phyloP scores from a whole-genome alignment of 441 rosid genomes.

The Melastoma candidum region DNA sequence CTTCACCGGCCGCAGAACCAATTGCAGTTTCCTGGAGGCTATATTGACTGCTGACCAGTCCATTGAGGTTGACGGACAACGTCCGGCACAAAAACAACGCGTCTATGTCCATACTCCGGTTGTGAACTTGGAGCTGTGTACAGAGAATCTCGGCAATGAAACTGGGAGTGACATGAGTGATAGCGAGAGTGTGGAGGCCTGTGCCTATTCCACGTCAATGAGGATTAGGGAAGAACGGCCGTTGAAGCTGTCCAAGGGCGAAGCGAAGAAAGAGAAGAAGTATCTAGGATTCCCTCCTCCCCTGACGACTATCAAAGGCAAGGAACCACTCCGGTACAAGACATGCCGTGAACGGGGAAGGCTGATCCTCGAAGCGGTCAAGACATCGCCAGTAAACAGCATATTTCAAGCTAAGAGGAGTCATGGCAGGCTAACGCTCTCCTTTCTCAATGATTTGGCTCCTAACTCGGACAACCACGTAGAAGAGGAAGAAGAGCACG shows the following conservation, averaged over 20 bases:
- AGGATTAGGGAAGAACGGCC: too few relatives aligned
- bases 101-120: not conserved
- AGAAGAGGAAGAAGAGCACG: too few relatives aligned
- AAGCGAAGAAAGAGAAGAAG: too few relatives aligned
- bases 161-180: constrained; percentile 9
- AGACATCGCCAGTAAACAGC: constrained; percentile 24
- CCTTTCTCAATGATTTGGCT: constrained; percentile 28
- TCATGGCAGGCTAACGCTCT: constrained; percentile 60
- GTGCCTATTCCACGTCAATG: too few relatives aligned
- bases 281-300: constrained; percentile 51
- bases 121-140: constrained; percentile 11
- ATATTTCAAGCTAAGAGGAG: constrained; percentile 52
- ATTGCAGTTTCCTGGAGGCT: too few relatives aligned
- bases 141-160: constrained; percentile 16
- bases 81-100: too few relatives aligned
- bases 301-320: constrained; percentile 56
- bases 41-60: too few relatives aligned
- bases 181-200: too few relatives aligned
- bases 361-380: constrained; percentile 43
- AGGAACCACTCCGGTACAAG: constrained; percentile 37
- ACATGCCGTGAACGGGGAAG: constrained; percentile 66
- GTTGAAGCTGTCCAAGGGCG: too few relatives aligned
- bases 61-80: not conserved
- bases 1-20: too few relatives aligned
- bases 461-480: constrained; percentile 11